Evolutionary conservation across 305 asterid genomes (phyloP), one percentile per base, ranked within the genome.

Genomic region (Petunia hybrid): DNA sequence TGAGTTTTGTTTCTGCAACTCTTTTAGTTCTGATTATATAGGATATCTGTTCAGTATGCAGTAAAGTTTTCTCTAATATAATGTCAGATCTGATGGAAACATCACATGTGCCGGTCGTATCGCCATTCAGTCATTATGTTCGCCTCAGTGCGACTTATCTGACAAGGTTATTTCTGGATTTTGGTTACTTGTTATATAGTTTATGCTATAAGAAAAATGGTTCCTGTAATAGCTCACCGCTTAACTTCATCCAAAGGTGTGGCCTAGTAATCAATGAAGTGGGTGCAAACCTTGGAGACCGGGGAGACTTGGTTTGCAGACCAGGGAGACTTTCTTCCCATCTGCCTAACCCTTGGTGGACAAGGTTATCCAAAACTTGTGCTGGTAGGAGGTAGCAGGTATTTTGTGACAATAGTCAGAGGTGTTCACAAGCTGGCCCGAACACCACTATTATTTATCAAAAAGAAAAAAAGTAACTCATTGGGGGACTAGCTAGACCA

Each of bases 61-160:
- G 36, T 73, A 35, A 74, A 38, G 38, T 14, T 74, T 74, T 35
- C 53, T 22, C 38, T 53, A 51, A 12, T 38, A 14, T 7, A 51
- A 36, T 84, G 82, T 77, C 90, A 94, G 97, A 82, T 89, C 51
- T 83, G 89, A 82, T 69, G 93, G 89, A 53, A 86, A 87, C 86
- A 77, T 89, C 81, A 80, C 82, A 60, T 87, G 90, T 78, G 84
- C 87, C 7, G 91, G 92, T 51, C 97, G 97, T 48, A 86, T 95
- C 71, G 97, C 98, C 80, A 87, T 95, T 85, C 97, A 92, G 85
- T 95, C 98, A 43, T 80, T 95, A 77, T 92, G 97, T 87, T 92
- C 99, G 1, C 99, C 98, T 13, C 97, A 92, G 48, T 92, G 99
- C 77, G 95, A 93, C 82, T 95, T 85, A 88, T 92, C 92, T 40